phyloP scores from a whole-genome alignment of 352 stramenopile species.

The Phytopythium ostracodes region DNA sequence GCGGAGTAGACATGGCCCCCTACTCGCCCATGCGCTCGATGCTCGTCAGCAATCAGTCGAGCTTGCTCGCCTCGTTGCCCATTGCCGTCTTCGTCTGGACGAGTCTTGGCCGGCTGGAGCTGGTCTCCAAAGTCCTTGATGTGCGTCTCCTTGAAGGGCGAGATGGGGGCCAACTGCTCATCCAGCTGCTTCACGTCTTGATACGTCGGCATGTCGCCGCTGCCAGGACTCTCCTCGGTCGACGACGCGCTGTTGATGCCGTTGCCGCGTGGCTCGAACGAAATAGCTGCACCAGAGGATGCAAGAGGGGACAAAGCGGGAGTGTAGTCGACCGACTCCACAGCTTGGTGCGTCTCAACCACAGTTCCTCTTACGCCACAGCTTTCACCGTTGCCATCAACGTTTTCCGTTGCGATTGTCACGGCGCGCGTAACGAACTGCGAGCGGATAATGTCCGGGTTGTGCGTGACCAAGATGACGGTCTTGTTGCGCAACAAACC shows the following conservation, averaged over 20 bases:
- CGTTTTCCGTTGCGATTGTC: constrained; percentile 19
- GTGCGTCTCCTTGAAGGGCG: constrained; percentile 9
- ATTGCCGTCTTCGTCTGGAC: background rate
- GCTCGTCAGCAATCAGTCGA: constrained; percentile 27
- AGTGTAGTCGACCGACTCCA: constrained; percentile 9
- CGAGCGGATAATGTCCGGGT: constrained; percentile 39
- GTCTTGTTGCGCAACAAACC: constrained; percentile 47
- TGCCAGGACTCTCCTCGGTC: background rate
- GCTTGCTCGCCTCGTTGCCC: constrained; percentile 13
- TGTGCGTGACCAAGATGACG: constrained; percentile 56
- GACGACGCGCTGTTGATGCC: constrained; percentile 7
- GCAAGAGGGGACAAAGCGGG: constrained; percentile 1
- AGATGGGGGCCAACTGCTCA: constrained; percentile 23
- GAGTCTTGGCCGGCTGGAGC: constrained; percentile 2
- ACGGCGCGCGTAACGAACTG: constrained; percentile 19
- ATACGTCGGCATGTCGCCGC: background rate
- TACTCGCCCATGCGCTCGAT: constrained; percentile 24
- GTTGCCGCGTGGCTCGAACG: constrained; percentile 1
- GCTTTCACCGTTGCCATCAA: background rate
- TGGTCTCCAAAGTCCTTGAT: constrained; percentile 8
- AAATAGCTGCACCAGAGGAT: constrained; percentile 17
- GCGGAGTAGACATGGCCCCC: constrained; percentile 29
- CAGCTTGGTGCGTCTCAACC: constrained; percentile 14
- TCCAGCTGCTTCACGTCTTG: constrained; percentile 15
- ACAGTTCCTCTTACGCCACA: background rate